Evolutionary conservation across 495 filamentous ascomycete genomes (phyloP).

Genomic region (Trichoderma gamsii): DNA sequence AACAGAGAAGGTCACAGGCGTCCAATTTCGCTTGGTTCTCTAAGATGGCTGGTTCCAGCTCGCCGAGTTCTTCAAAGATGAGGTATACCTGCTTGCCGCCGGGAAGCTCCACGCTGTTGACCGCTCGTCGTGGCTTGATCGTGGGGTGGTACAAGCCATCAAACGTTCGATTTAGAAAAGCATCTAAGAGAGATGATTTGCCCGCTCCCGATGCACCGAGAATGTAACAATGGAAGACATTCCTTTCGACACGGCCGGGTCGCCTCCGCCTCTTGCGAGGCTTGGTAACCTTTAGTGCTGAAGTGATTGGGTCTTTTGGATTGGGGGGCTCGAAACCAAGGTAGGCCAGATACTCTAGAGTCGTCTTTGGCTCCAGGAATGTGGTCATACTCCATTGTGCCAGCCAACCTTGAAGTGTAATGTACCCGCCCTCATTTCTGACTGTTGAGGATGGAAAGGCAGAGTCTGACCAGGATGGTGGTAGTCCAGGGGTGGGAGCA

Average conservation of each 20-base stretch:
- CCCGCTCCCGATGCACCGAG: slow-evolving; percentile 75
- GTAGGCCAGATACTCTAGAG: slow-evolving; percentile 90
- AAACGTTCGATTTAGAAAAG: slow-evolving; percentile 85
- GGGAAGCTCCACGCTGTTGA: slow-evolving; percentile 93
- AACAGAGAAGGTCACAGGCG: slow-evolving; percentile 87
- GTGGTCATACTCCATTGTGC: slow-evolving; percentile 99
- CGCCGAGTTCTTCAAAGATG: slow-evolving; percentile 92
- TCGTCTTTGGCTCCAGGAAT: slow-evolving; percentile 90
- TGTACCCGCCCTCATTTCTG: slow-evolving; percentile 87
- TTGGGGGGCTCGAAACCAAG: slow-evolving; percentile 73
- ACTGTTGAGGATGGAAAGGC: slow-evolving; percentile 90
- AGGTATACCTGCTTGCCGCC: slow-evolving; percentile 96
- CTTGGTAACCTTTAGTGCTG: slow-evolving; percentile 86
- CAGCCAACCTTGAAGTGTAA: slow-evolving; percentile 95
- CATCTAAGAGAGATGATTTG: slow-evolving; percentile 83
- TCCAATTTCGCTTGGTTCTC: slow-evolving; percentile 91
- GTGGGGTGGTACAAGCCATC: slow-evolving; percentile 84
- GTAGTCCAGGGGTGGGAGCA: slow-evolving; percentile 86
- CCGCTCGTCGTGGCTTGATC: slow-evolving; percentile 85
- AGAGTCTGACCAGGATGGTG: slow-evolving; percentile 76
- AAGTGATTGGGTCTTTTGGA: slow-evolving; percentile 62
- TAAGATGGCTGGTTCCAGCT: slow-evolving; percentile 85
- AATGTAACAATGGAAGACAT: slow-evolving; percentile 95
- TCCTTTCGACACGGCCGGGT: slow-evolving; percentile 81
- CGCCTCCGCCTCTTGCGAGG: slow-evolving; percentile 75